phyloP scores from a whole-genome alignment of 1,139 yeast genomes.

The Lizanozyma gosingica region DNA sequence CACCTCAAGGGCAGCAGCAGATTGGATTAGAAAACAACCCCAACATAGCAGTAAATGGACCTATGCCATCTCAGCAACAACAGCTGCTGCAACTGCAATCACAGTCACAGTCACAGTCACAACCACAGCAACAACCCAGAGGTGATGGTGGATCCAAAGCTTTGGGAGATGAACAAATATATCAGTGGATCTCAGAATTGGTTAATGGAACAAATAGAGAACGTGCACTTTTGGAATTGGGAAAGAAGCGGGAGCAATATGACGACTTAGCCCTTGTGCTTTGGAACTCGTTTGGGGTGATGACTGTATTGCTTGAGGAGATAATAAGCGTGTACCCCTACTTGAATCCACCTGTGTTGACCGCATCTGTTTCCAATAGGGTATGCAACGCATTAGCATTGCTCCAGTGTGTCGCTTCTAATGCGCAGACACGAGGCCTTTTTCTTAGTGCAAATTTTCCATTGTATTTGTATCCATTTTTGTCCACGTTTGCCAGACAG shows the following conservation, averaged over 20 bases:
- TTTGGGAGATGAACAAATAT: slow-evolving; percentile 77
- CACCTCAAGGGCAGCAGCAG: background rate
- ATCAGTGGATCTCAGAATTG: slow-evolving; percentile 82
- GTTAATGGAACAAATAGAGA: slow-evolving; percentile 88
- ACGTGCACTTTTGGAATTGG: slow-evolving; percentile 83
- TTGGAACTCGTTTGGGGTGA: slow-evolving; percentile 96
- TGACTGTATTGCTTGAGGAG: slow-evolving; percentile 86
- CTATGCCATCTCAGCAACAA: background rate
- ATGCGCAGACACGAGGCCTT: slow-evolving; percentile 76
- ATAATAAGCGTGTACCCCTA: slow-evolving; percentile 85
- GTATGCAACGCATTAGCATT: slow-evolving; percentile 95
- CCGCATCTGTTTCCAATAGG: slow-evolving; percentile 82
- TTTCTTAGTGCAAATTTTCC: slow-evolving; percentile 90
- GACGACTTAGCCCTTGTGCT: slow-evolving; percentile 88
- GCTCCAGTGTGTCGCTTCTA: slow-evolving; percentile 94
- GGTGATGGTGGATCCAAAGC: slow-evolving; percentile 30
- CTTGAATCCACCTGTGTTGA: slow-evolving; percentile 77
- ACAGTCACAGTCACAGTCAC: background rate
- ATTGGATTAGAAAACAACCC: background rate
- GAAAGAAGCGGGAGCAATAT: slow-evolving; percentile 89
- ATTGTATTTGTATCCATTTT: slow-evolving; percentile 82
- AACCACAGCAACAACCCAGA: background rate
- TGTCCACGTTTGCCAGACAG: slow-evolving; percentile 85
- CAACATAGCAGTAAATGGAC: background rate
- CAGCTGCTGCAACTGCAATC: background rate